Evolutionary conservation across 1,284 basidiomycete species (phyloP), one percentile per base, ranked within the genome.

Genomic region (Veloboletus limbatus): DNA sequence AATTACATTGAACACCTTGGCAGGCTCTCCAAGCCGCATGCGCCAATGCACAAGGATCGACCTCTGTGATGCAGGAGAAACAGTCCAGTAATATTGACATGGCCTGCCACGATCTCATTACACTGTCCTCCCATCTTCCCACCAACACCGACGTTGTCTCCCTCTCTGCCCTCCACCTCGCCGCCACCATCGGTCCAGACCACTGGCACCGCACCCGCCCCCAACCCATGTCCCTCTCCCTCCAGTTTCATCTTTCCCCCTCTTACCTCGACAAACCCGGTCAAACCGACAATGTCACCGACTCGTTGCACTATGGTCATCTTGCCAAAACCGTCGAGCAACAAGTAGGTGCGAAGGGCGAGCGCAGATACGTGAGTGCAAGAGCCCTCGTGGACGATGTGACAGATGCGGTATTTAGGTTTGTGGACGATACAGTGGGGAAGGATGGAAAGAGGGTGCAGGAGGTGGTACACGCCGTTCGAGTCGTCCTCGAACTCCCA

Each of bases 291-390:
- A 51, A 75, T 40, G 72, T 80, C 21, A 28, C 53, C 1, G 69
- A 77, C 44, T 73, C 75, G 0, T 56, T 80, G 2, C 69, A 80
- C 52, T 79, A 80, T 44, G 76, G 77, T 2, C 69, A 71, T 28
- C 69, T 80, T 13, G 58, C 69, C 18, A 76, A 75, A 48, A 60
- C 61, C 1, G 58, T 78, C 49, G 57, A 60, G n/a, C 49, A 14
- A 1, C 60, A 69, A 2, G 52, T 71, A 24, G 36, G 58, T 5
- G 43, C 44, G 8, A 54, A 48, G 13, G 48, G 24, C 17, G 45
- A 36, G 2, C 40, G 32, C 1, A 27, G 33, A 1, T 68, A 64
- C 9, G 22, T 48, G 2, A 61, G 57, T 2, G 49, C 65, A 0
- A 60, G 59, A 6, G 63, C 56, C 2, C 60, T 79, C 17, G 56